These are phyloP conservation scores for Cucurbita pepo DNA, from an alignment of 306 rosid species.

Conservation along the genomic window DNA sequence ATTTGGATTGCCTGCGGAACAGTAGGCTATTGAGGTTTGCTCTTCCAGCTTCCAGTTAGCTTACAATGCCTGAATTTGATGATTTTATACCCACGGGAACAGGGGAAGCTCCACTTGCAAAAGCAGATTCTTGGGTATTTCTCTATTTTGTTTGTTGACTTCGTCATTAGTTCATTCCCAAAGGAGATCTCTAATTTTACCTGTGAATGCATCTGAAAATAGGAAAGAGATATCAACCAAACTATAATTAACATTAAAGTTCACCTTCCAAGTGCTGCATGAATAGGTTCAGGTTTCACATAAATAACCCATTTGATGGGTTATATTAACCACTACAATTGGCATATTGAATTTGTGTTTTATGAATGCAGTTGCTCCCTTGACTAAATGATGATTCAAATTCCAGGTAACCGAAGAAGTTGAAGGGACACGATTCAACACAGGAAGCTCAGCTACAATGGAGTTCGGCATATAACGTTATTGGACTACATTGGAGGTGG, in stretches of 20 bases:
- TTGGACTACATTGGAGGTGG: neutral
- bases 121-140: constrained; percentile 77
- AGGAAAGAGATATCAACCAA: neutral
- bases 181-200: neutral
- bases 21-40: constrained; percentile 79
- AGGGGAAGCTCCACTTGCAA: constrained; percentile 89
- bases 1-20: constrained; percentile 98
- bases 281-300: neutral
- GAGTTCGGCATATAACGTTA: constrained; percentile 81
- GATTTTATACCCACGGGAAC: constrained; percentile 93
- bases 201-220: neutral
- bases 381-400: constrained; percentile 18
- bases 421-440: constrained; percentile 83
- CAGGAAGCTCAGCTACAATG: constrained; percentile 99
- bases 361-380: neutral
- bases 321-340: neutral
- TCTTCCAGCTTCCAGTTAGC: constrained; percentile 14
- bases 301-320: neutral
- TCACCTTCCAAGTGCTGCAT: neutral
- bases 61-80: constrained; percentile 81
- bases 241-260: neutral
- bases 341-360: neutral
- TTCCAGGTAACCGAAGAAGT: constrained; percentile 89
- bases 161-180: neutral
- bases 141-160: neutral